Conservation (phyloP, 2,329 filamentous ascomycete genomes). For the Xylaria sp. region DNA sequence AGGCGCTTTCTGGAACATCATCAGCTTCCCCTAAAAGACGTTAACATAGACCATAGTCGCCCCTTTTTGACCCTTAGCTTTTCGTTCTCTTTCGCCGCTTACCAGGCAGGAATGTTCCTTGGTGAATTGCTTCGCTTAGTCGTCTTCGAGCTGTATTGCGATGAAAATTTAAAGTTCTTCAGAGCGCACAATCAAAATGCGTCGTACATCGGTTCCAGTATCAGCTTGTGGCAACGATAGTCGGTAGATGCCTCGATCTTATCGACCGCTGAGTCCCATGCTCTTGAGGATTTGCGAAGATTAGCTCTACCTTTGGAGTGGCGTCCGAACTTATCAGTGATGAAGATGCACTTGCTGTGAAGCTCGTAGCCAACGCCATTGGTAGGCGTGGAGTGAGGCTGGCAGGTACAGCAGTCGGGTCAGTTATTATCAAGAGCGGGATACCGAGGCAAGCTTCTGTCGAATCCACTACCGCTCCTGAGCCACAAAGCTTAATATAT, state of each 20-base stretch:
- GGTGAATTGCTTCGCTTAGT: not conserved
- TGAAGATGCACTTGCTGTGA: not conserved
- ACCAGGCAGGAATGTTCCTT: not conserved
- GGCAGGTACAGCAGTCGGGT: too few species aligned
- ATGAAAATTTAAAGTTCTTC: not conserved
- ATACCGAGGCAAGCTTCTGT: not conserved
- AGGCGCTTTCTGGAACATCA: not conserved
- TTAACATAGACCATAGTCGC: not conserved
- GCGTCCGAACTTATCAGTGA: not conserved
- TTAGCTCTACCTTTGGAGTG: not conserved
- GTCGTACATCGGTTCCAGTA: not conserved
- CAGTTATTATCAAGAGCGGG: too few species aligned
- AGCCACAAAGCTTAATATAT: not conserved
- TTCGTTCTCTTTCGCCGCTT: not conserved
- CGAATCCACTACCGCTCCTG: not conserved
- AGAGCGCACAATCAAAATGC: not conserved
- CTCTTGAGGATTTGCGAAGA: not conserved
- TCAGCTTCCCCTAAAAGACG: not conserved
- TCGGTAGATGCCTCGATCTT: not conserved
- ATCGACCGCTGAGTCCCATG: not conserved
- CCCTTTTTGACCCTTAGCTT: not conserved
- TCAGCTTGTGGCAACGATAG: not conserved
- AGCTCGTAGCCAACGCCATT: not conserved
- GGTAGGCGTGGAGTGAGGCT: too few species aligned
- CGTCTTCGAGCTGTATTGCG: not conserved